A percentile compares a stretch with the other conserved stretches of the same genome.
Evolutionary conservation across 371 early-diverging fungal species (phyloP).

Genomic region (Zopfochytrium polystomum): DNA sequence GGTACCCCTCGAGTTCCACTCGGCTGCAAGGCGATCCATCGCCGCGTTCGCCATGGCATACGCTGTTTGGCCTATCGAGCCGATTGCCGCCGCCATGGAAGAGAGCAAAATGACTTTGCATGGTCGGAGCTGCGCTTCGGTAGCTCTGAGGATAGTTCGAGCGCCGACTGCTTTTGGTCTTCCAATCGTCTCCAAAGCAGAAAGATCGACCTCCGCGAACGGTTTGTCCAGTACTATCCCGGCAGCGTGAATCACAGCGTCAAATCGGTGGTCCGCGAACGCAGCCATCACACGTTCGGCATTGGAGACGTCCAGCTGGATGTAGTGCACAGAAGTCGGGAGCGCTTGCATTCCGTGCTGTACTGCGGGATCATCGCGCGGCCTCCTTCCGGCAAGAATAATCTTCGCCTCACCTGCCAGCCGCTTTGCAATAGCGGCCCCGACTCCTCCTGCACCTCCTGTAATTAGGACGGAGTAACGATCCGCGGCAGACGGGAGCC

Average conservation of each 20-base stretch:
- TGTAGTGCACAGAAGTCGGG: background rate
- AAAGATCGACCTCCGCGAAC: background rate
- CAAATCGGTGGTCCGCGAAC: background rate
- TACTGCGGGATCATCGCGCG: background rate
- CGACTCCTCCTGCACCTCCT: conserved; percentile 8
- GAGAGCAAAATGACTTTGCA: conserved; percentile 1
- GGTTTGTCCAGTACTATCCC: conserved; percentile 1
- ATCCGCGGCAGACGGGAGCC: no score
- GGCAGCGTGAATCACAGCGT: conserved; percentile 2
- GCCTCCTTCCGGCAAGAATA: background rate
- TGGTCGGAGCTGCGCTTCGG: background rate
- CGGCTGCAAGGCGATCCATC: background rate
- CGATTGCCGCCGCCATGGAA: conserved; percentile 4
- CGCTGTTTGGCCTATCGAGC: conserved; percentile 1
- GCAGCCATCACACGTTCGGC: background rate
- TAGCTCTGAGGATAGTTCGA: background rate
- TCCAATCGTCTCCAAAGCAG: background rate
- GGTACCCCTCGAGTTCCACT: background rate
- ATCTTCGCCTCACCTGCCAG: background rate
- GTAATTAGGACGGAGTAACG: conserved; percentile 1
- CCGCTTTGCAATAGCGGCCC: background rate
- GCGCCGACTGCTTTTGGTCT: conserved; percentile 6
- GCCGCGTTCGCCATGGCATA: conserved; percentile 8
- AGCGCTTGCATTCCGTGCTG: background rate
- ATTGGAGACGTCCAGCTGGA: background rate